Evolutionary conservation across 148 eudicot species (phyloP), one percentile per base, ranked within the genome.

Genomic region (Simmondsia chinensis): DNA sequence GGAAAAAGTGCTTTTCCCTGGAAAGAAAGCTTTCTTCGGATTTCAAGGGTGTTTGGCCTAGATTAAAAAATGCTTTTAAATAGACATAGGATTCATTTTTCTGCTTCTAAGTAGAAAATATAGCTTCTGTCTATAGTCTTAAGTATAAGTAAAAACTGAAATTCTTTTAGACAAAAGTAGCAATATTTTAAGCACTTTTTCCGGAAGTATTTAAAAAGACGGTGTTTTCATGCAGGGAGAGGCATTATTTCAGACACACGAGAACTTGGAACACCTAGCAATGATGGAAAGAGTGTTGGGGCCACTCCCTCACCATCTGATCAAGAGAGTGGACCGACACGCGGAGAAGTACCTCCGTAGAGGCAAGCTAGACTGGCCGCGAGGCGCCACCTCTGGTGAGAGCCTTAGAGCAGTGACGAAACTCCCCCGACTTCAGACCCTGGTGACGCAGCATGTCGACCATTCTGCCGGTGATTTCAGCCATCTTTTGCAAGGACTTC

Each of bases 211-310:
- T n/a, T n/a, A n/a, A n/a, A n/a, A n/a, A n/a, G n/a, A n/a, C n/a
- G n/a, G n/a, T 7, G 43, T 11, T 27, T 28, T 21, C 39, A 39
- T 44, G 31, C 59, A 77, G 83, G 83, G 83, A 31, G 83, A 77
- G 53, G 79, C 83, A 41, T 59, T 77, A 60, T 73, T 77, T 60
- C 83, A 77, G 33, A 77, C 79, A 6, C 83, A 77, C 42, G 83
- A 77, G 14, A 77, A 77, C 51, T 60, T 77, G 41, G 83, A 77
- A 50, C 83, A 77, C 47, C 53, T 77, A 57, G 83, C 79, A 24
- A 77, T 77, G 83, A 77, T 77, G 83, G 83, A 77, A 38, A 55
- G 76, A 60, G 79, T 66, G 39, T 69, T 77, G 50, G 79, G 83
- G 20, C 73, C 83, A 25, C 26, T 77, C 9, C 79, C 83, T 16